A percentile compares a stretch with the other conserved stretches of the same genome.
These are phyloP conservation scores for Agrocybe praecox DNA, from an alignment of 768 basidiomycete species.

Conservation along the genomic window DNA sequence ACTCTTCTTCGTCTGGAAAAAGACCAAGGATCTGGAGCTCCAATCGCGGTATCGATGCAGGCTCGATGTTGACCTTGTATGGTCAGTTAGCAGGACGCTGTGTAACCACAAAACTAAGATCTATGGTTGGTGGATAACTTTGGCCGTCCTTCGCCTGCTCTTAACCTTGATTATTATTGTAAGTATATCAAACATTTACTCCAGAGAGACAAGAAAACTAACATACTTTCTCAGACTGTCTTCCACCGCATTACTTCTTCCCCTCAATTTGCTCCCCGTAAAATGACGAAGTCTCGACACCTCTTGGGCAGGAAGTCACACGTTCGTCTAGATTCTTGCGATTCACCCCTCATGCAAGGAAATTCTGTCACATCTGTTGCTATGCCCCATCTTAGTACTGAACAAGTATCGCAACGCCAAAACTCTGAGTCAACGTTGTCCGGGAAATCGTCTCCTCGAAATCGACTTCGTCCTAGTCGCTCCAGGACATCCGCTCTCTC, in stretches of 20 bases:
- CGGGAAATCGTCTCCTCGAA: conserved; percentile 21
- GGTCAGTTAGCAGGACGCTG: conserved; percentile 45
- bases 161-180: conserved; percentile 57
- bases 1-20: conserved; percentile 58
- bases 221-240: conserved; percentile 13
- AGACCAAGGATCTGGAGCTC: conserved; percentile 35
- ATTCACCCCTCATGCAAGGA: conserved; percentile 13
- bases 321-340: conserved; percentile 18
- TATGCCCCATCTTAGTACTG: conserved; percentile 9
- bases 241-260: conserved; percentile 22
- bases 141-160: conserved; percentile 53
- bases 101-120: conserved; percentile 32
- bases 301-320: conserved; percentile 23
- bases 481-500: conserved; percentile 25
- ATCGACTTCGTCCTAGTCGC: conserved; percentile 20
- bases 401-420: conserved; percentile 13
- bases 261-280: conserved; percentile 18
- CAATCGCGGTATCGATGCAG: conserved; percentile 48
- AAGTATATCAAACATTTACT: conserved; percentile 27
- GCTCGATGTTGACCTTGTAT: conserved; percentile 69
- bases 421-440: conserved; percentile 20
- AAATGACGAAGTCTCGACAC: conserved; percentile 11
- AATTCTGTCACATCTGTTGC: conserved; percentile 12
- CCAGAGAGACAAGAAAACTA: background rate
- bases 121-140: conserved; percentile 58